Evolutionary conservation across 169 alveolate species (phyloP), one percentile per base, ranked within the genome.

Genomic region (Cardiosporidium cionae): DNA sequence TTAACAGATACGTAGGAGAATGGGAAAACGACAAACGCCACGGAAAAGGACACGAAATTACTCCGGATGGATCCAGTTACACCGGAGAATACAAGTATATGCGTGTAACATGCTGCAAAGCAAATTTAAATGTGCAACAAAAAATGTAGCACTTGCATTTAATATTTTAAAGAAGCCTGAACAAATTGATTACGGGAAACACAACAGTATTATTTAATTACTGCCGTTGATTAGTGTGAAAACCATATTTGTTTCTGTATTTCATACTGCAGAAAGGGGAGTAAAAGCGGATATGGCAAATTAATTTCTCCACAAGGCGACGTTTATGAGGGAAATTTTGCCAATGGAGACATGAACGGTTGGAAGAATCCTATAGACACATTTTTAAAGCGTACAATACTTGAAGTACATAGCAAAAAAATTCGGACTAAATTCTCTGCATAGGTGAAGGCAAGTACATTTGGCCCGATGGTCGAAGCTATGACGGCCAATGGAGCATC

Each of bases 401-500:
- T n/a, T n/a, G n/a, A n/a, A n/a, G n/a, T n/a, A n/a, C n/a, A n/a
- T n/a, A n/a, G n/a, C n/a, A n/a, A n/a, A n/a, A n/a, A n/a, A n/a
- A n/a, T n/a, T n/a, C n/a, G n/a, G n/a, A n/a, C n/a, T n/a, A n/a
- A n/a, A n/a, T n/a, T n/a, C n/a, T 44, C 27, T 16, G 16, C 58
- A 64, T 79, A 70, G 89, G 91, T 32, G 76, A 79, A 36, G 95
- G 95, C 71, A 84, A 58, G 37, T 83, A 84, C 33, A 71, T 76
- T 65, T 84, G 84, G 75, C 89, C 89, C 16, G 82, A 87, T 67
- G 89, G 89, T n/a, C 85, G 88, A 28, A 77, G 80, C 27, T 86
- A 87, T 64, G 92, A 86, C 54, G 94, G 90, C n/a, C 87, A 82
- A 36, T 85, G 90, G 90, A 52, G 72, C 31, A 82, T 73, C 64